Conservation (phyloP, 768 basidiomycete genomes). For the Tylopilus vinaceipallidus region DNA sequence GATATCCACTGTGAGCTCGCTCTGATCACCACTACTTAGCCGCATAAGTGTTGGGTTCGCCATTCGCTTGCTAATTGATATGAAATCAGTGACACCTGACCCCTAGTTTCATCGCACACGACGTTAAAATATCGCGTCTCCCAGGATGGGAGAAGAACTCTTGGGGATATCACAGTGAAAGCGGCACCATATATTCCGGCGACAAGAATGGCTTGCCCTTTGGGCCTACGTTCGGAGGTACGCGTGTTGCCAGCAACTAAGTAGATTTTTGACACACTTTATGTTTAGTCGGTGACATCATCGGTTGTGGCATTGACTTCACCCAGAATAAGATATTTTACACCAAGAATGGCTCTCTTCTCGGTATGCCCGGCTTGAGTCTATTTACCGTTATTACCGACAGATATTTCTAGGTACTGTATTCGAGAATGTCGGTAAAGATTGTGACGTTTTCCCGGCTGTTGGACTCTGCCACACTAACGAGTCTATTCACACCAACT, state of each 20-base stretch:
- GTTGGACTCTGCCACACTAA: conserved; percentile 80
- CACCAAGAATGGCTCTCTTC: conserved; percentile 79
- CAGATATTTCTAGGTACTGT: conserved; percentile 47
- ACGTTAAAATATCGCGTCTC: conserved; percentile 67
- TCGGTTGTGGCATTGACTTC: conserved; percentile 95
- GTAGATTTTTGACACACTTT: conserved; percentile 4
- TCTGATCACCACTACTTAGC: conserved; percentile 36
- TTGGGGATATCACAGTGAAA: conserved; percentile 94
- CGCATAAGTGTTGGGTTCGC: conserved; percentile 80
- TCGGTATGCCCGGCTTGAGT: conserved; percentile 43
- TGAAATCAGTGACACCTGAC: conserved; percentile 11
- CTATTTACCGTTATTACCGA: conserved; percentile 10
- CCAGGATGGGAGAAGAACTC: conserved; percentile 86
- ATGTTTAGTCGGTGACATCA: conserved; percentile 69
- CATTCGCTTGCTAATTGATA: background rate
- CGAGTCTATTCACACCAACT: conserved; percentile 83
- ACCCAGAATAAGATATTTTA: conserved; percentile 78
- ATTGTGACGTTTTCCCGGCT: conserved; percentile 75
- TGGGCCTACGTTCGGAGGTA: conserved; percentile 81
- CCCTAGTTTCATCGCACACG: conserved; percentile 61
- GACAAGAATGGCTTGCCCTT: conserved; percentile 71
- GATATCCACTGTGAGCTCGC: conserved; percentile 2
- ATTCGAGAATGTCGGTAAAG: conserved; percentile 70
- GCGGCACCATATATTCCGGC: conserved; percentile 73
- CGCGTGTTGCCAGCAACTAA: conserved; percentile 25